phyloP scores from a whole-genome alignment of 495 filamentous ascomycete species.

The Xeromyces bisporus region DNA sequence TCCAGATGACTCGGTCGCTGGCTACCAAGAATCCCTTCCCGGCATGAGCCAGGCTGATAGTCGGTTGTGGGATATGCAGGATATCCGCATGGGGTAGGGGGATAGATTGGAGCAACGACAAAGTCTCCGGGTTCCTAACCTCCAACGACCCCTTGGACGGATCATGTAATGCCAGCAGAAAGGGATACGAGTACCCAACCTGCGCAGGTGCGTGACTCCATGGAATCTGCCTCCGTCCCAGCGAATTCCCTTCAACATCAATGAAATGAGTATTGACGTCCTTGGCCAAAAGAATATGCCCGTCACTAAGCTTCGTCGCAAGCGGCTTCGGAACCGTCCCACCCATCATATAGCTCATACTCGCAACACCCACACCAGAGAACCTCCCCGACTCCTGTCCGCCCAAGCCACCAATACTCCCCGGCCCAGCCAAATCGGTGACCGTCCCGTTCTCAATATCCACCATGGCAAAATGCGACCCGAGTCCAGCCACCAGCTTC shows the following conservation, averaged over 20 bases:
- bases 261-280: constrained; percentile 94
- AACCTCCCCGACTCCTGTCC: constrained; percentile 46
- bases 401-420: constrained; percentile 49
- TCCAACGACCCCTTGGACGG: constrained; percentile 75
- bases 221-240: constrained; percentile 75
- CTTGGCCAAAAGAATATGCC: constrained; percentile 76
- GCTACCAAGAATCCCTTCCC: constrained; percentile 86
- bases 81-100: constrained; percentile 60
- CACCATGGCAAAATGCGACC: constrained; percentile 73
- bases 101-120: constrained; percentile 75
- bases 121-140: constrained; percentile 79
- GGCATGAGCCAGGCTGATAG: constrained; percentile 78
- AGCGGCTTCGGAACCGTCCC: constrained; percentile 81
- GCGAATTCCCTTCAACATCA: constrained; percentile 59
- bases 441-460: constrained; percentile 57
- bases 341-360: constrained; percentile 92
- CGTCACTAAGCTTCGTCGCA: constrained; percentile 63
- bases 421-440: constrained; percentile 64
- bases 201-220: constrained; percentile 80
- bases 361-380: constrained; percentile 48
- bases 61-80: constrained; percentile 87
- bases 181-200: constrained; percentile 91
- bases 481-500: constrained; percentile 72
- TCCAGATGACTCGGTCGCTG: constrained; percentile 82
- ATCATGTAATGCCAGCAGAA: constrained; percentile 72